Percentiles rank a stretch among this genome's conserved stretches.
phyloP scores from a whole-genome alignment of 2,329 filamentous ascomycete species.

The Colletotrichum sansevieriae region DNA sequence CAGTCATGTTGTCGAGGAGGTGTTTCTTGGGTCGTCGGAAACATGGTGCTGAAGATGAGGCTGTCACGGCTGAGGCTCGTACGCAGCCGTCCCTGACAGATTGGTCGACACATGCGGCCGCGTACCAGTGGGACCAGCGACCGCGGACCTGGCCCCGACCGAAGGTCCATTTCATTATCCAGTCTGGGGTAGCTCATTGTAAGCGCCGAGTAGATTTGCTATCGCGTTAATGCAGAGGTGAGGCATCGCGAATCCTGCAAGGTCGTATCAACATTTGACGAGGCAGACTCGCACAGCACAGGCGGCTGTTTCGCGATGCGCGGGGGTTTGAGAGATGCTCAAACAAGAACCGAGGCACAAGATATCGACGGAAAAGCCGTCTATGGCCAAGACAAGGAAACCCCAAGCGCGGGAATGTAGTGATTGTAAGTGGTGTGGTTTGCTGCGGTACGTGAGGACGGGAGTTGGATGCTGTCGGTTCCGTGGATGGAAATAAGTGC shows the following conservation, averaged over 20 bases:
- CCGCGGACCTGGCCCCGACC: constrained; percentile 2
- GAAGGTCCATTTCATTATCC: background rate
- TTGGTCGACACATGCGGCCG: constrained; percentile 28
- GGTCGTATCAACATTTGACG: constrained; percentile 22
- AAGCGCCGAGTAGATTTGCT: background rate
- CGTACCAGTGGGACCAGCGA: constrained; percentile 20
- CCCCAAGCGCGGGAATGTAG: background rate
- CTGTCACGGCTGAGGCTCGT: constrained; percentile 23
- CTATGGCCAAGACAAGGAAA: background rate
- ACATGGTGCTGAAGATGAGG: constrained; percentile 31
- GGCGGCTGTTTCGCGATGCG: constrained; percentile 8
- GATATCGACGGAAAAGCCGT: constrained; percentile 17
- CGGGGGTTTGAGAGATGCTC: background rate
- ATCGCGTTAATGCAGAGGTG: background rate
- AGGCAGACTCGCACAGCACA: constrained; percentile 31
- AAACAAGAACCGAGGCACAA: background rate
- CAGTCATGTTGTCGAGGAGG: constrained; percentile 11
- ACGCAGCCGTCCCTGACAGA: constrained; percentile 9
- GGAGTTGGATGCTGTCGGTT: background rate
- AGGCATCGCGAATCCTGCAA: background rate
- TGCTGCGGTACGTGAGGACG: constrained; percentile 32
- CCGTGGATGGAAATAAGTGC: constrained; percentile 6
- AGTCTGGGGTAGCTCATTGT: background rate
- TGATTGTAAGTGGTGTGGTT: constrained; percentile 16
- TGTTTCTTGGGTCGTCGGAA: background rate